Base-by-base conservation (phyloP, 225 moss, liverwort and hornwort genomes). In the Pleurozium schreberi region DNA sequence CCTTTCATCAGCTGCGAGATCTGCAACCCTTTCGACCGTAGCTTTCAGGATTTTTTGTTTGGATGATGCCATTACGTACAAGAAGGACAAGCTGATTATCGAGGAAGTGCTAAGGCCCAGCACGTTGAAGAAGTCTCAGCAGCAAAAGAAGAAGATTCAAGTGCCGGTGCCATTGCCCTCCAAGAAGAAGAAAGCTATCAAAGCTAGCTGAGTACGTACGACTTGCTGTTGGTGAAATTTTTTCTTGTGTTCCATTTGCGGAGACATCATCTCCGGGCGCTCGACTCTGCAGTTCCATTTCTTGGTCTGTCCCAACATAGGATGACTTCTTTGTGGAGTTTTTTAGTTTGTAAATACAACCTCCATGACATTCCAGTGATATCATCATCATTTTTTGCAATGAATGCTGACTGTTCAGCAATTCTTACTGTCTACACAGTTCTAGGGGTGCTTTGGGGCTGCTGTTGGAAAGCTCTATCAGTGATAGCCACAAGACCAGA, bases 1-100 rank as follows among this genome's bases (percentile, higher is more conserved):
- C 61, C 96, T 98, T 87, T 96, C 95, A 66, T 96, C 95, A 88
- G 98, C 97, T 82, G 98, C 98, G 22, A 96, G 96, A 90, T 95
- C 96, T 84, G 94, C 95, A 67, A 95, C 97, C 40, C 92, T 98
- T 36, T 97, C 98, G 60, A 93, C 98, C 57, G 76, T 98, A 76
- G 96, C 93, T 83, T 88, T 97, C 80, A 94, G 96, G 84, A 88
- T 97, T 18, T 96, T 93, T 88, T 94, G 97, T 74, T 94, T 98
- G 58, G 98, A 98, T 92, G 92, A 95, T 90, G 96, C 97, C 63
- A 90, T 98, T 63, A 91, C 90, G 66, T 95, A 95, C 82, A 92
- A 89, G 74, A 95, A 87, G 45, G 92, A 95, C 74, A 93, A 93
- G 86, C 65, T 88, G 63, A 69, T 89, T 52, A 88, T 75, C 30